phyloP scores from a whole-genome alignment of 1,284 basidiomycete genomes.

The Ustilago esculenta region DNA sequence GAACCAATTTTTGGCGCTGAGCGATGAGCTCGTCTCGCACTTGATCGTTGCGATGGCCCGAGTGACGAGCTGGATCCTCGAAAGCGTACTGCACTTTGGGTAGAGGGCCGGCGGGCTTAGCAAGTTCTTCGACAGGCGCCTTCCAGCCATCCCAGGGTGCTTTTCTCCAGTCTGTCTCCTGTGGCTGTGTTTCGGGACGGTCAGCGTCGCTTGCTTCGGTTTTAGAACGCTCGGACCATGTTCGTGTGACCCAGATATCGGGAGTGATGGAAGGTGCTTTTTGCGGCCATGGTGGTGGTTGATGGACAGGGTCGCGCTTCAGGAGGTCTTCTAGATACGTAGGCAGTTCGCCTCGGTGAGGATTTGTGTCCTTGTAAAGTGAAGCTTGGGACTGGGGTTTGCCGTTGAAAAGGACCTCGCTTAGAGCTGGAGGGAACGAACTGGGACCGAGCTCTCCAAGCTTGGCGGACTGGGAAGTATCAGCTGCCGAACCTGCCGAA shows the following conservation, averaged over 20 bases:
- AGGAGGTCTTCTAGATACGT: constrained; percentile 32
- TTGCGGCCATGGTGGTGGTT: constrained; percentile 39
- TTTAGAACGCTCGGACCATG: constrained; percentile 53
- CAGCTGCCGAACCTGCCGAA: not conserved
- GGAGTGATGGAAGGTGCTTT: constrained; percentile 38
- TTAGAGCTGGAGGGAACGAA: constrained; percentile 30
- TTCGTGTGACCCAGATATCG: constrained; percentile 26
- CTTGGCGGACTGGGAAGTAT: not conserved
- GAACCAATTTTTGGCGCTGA: constrained; percentile 68
- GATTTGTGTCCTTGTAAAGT: constrained; percentile 45
- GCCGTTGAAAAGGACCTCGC: constrained; percentile 9
- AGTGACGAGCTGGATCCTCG: constrained; percentile 40
- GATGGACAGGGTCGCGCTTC: constrained; percentile 35
- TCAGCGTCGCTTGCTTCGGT: constrained; percentile 51
- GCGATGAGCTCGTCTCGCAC: constrained; percentile 49
- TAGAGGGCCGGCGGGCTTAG: constrained; percentile 11
- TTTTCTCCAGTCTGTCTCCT: constrained; percentile 52
- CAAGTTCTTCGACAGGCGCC: constrained; percentile 51
- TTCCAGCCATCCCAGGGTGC: constrained; percentile 52
- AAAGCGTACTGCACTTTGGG: constrained; percentile 58
- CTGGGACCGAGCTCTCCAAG: constrained; percentile 14
- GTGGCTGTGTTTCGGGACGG: constrained; percentile 41
- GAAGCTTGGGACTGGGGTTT: constrained; percentile 11
- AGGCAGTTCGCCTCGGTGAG: constrained; percentile 54
- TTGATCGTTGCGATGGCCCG: constrained; percentile 43